Conservation (phyloP, 78 protist species). For the Dictyostelium intermedium region DNA sequence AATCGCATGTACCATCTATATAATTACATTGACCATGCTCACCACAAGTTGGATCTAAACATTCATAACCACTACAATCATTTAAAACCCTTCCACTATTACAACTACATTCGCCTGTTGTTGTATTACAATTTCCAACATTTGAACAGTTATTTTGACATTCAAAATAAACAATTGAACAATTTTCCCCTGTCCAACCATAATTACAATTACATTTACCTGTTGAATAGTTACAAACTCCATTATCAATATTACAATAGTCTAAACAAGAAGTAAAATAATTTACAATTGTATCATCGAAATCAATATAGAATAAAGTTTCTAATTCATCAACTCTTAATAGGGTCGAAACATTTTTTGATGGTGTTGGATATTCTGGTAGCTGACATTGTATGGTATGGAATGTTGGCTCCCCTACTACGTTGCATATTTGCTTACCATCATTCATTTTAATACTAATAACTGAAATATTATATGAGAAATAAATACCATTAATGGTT, state of each 20-base stretch:
- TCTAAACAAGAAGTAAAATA: background rate
- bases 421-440: background rate
- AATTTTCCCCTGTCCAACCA: background rate
- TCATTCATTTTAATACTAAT: background rate
- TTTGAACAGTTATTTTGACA: background rate
- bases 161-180: background rate
- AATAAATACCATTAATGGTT: background rate
- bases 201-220: background rate
- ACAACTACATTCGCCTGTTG: background rate
- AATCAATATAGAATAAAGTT: background rate
- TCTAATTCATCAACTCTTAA: background rate
- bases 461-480: background rate
- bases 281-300: background rate
- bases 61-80: background rate
- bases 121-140: background rate
- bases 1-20: background rate
- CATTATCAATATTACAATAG: background rate
- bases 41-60: constrained; percentile 7
- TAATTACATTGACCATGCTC: background rate
- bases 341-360: background rate
- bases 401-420: background rate
- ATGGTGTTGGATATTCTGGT: background rate
- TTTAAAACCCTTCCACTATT: background rate
- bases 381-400: background rate
- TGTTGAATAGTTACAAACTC: background rate